Conservation (phyloP, 2,329 filamentous ascomycete species). For the Hawksworthiomyces lignivorus region DNA sequence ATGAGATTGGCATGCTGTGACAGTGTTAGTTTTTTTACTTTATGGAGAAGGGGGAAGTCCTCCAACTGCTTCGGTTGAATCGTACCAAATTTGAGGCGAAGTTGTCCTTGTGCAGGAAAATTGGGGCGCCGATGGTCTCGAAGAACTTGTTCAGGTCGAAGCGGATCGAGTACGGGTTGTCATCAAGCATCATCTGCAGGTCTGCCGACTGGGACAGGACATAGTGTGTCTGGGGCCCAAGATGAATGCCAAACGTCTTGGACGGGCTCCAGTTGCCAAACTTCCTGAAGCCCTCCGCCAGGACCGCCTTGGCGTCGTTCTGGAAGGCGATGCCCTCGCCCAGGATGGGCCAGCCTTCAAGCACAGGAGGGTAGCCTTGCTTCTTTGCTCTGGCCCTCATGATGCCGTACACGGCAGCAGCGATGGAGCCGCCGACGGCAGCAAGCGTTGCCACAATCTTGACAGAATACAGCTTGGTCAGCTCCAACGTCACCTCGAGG, state of each 20-base stretch:
- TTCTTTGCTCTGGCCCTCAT: neutral
- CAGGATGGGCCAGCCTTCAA: constrained; percentile 5
- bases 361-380: constrained; percentile 1
- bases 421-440: neutral
- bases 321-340: constrained; percentile 8
- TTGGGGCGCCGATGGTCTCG: constrained; percentile 4
- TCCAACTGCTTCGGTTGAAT: no score
- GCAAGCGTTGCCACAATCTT: neutral
- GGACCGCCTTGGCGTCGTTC: constrained; percentile 2
- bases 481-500: constrained; percentile 3
- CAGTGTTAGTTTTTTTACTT: neutral
- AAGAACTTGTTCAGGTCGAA: constrained; percentile 10
- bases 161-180: constrained; percentile 8
- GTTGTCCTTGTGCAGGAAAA: constrained; percentile 6
- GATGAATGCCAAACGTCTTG: constrained; percentile 8
- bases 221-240: constrained; percentile 9
- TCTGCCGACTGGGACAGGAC: constrained; percentile 4
- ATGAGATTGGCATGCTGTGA: constrained; percentile 7
- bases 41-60: neutral
- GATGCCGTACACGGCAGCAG: neutral
- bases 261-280: constrained; percentile 1
- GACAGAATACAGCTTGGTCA: neutral
- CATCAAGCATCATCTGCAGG: constrained; percentile 10
- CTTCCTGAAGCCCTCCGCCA: neutral
- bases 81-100: constrained; percentile 3